phyloP scores from a whole-genome alignment of 768 basidiomycete genomes.

The Amanita fuliginea region DNA sequence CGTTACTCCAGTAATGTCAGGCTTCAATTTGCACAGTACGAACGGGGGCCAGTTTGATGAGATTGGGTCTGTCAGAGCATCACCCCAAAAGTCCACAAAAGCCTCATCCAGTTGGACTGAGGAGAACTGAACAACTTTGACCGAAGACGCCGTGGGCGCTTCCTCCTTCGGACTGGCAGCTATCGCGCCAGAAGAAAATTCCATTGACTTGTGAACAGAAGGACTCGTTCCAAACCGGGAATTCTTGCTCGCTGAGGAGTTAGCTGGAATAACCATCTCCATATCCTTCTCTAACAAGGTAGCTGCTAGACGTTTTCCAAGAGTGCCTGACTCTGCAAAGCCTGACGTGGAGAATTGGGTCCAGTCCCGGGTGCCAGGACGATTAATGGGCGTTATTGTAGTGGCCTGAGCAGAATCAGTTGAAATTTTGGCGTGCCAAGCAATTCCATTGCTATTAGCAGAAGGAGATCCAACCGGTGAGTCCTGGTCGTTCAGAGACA shows the following conservation, averaged over 20 bases:
- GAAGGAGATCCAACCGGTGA: constrained; percentile 9
- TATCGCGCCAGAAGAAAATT: constrained; percentile 9
- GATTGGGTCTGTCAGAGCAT: constrained; percentile 61
- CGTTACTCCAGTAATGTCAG: constrained; percentile 18
- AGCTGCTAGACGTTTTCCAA: constrained; percentile 35
- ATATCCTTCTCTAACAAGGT: constrained; percentile 51
- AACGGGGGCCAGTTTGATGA: constrained; percentile 57
- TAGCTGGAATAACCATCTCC: constrained; percentile 37
- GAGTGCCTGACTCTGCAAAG: constrained; percentile 34
- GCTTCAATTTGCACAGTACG: constrained; percentile 58
- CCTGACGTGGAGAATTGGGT: constrained; percentile 56
- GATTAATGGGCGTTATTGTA: constrained; percentile 16
- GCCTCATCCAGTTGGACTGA: constrained; percentile 65
- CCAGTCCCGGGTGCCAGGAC: constrained; percentile 36
- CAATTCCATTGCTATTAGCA: constrained; percentile 9
- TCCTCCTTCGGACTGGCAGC: constrained; percentile 1
- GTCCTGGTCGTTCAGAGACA: constrained; percentile 17
- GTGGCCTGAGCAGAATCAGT: constrained; percentile 16
- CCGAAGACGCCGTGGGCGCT: constrained; percentile 11
- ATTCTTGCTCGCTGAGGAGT: constrained; percentile 9
- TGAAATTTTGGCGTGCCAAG: constrained; percentile 18
- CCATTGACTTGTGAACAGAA: constrained; percentile 17
- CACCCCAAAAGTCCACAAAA: constrained; percentile 76
- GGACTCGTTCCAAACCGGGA: constrained; percentile 10
- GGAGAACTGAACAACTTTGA: constrained; percentile 32